Evolutionary conservation across 768 basidiomycete genomes (phyloP).

Genomic region (Melanogaster broomeanus): DNA sequence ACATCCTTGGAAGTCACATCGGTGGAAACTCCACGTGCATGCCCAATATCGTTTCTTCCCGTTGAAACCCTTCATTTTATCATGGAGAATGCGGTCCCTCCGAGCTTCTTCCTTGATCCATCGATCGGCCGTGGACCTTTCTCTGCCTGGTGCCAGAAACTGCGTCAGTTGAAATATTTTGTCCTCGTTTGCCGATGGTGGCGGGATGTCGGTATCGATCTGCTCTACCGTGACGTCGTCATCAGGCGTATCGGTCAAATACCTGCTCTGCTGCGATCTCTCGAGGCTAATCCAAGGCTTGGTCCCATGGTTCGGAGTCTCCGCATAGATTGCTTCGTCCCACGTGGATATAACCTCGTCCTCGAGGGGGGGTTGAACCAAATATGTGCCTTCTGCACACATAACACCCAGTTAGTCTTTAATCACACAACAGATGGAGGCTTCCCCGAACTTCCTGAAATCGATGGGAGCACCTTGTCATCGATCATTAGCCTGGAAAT

Average conservation of each 20-base stretch:
- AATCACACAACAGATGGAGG: background rate
- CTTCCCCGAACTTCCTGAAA: background rate
- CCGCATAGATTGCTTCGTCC: background rate
- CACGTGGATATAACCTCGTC: background rate
- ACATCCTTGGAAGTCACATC: no score
- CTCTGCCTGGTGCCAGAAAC: no score
- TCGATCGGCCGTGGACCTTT: no score
- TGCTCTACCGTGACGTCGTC: no score
- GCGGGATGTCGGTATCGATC: no score
- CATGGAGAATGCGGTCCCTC: no score
- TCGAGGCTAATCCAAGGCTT: conserved; percentile 9
- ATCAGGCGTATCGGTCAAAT: conserved; percentile 28
- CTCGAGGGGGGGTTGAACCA: background rate
- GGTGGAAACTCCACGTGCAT: no score
- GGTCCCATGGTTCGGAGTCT: conserved; percentile 4
- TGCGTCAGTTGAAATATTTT: no score
- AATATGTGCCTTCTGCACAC: background rate
- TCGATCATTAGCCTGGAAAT: background rate
- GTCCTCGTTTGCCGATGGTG: no score
- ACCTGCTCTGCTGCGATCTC: conserved; percentile 17
- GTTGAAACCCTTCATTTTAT: no score
- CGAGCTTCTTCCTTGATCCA: no score
- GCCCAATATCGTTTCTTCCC: no score
- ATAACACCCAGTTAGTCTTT: background rate
- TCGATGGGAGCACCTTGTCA: background rate